These are phyloP conservation scores for Oehlia diaphana DNA, from an alignment of 192 early-diverging fungal species.

Conservation along the genomic window DNA sequence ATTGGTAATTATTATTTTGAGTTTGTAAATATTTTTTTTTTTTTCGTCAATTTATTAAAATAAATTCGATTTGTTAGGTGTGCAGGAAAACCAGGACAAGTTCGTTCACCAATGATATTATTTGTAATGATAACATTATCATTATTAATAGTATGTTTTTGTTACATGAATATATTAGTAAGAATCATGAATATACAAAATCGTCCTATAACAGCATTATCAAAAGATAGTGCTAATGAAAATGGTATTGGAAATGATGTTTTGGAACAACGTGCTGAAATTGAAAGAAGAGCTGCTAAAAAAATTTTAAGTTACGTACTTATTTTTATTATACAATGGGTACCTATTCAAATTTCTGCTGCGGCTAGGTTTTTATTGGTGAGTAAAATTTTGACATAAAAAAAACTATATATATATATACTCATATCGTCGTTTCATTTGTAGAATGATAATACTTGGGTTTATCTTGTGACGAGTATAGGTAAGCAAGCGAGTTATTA, in stretches of 20 bases:
- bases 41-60: no score
- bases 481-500: background rate
- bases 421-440: no score
- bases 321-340: constrained; percentile 1
- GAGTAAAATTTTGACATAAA: no score
- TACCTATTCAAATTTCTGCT: background rate
- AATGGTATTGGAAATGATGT: background rate
- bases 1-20: background rate
- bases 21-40: no score
- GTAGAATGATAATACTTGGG: constrained; percentile 1
- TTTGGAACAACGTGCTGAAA: background rate
- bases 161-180: background rate
- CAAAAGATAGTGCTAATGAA: no score
- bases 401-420: no score
- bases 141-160: background rate
- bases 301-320: background rate
- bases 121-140: background rate
- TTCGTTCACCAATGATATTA: background rate
- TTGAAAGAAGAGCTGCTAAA: background rate
- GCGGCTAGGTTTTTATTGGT: background rate
- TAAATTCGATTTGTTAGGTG: background rate
- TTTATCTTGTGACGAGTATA: background rate
- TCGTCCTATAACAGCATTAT: background rate
- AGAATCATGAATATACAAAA: background rate
- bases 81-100: background rate